A percentile compares a stretch with the other conserved stretches of the same genome.
These are phyloP conservation scores for Arctostaphylos glauca DNA, from an alignment of 148 eudicot species.

Conservation along the genomic window DNA sequence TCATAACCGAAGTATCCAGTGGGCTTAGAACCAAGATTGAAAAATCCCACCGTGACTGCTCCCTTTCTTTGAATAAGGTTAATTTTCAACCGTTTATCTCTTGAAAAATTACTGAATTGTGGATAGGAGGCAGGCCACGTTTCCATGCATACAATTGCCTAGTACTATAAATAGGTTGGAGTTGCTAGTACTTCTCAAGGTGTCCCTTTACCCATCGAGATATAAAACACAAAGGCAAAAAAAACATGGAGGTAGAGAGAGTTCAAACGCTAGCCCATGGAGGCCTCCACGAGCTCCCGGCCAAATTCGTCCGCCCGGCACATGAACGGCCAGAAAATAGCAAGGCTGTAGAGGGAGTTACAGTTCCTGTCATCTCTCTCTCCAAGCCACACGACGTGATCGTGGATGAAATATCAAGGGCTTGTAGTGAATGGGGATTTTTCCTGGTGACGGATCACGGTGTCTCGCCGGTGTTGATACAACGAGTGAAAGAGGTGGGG, in stretches of 20 bases:
- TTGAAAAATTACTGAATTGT: too few species aligned
- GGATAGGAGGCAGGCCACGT: too few species aligned
- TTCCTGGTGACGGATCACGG: constrained; percentile 36
- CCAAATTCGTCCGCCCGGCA: constrained; percentile 32
- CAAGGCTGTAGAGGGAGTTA: constrained; percentile 37
- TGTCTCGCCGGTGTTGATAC: constrained; percentile 21
- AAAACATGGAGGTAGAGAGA: constrained; percentile 31
- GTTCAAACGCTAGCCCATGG: constrained; percentile 28
- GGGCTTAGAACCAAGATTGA: too few species aligned
- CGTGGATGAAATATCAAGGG: constrained; percentile 29
- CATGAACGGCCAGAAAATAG: constrained; percentile 46
- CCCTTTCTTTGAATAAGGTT: too few species aligned
- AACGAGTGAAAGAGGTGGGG: constrained; percentile 28
- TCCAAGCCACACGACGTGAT: constrained; percentile 27
- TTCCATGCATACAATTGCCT: too few species aligned
- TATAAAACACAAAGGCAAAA: too few species aligned
- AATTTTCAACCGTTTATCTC: too few species aligned
- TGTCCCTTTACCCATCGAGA: not conserved
- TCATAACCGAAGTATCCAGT: too few species aligned
- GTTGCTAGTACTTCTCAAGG: not conserved
- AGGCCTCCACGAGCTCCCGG: constrained; percentile 29
- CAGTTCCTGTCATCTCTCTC: constrained; percentile 34
- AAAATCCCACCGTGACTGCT: too few species aligned
- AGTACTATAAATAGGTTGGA: too few species aligned
- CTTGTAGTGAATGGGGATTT: constrained; percentile 39